phyloP scores from a whole-genome alignment of 306 rosid genomes.

The Acacia crassicarpa region DNA sequence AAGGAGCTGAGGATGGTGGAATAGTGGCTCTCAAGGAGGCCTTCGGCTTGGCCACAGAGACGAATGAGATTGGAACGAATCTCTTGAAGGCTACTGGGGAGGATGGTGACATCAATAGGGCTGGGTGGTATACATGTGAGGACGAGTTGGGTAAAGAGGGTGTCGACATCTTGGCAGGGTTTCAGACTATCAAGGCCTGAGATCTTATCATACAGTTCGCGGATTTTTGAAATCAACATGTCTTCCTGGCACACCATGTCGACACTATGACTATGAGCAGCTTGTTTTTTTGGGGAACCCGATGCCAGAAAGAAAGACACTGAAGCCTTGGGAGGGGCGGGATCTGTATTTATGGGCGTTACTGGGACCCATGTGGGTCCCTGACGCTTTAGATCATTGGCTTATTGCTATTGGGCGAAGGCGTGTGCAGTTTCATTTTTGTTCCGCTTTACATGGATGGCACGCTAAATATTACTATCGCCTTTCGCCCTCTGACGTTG shows the following conservation, averaged over 20 bases:
- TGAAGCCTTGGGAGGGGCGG: background rate
- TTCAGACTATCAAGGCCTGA: constrained; percentile 62
- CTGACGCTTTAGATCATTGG: background rate
- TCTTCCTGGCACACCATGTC: constrained; percentile 83
- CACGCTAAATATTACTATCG: background rate
- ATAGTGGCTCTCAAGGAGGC: constrained; percentile 64
- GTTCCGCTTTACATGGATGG: background rate
- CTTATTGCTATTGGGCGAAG: background rate
- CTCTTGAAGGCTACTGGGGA: constrained; percentile 45
- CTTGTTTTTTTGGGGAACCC: background rate
- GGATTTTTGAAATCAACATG: constrained; percentile 44
- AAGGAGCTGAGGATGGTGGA: constrained; percentile 50
- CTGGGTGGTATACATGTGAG: constrained; percentile 77
- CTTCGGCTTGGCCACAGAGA: constrained; percentile 84
- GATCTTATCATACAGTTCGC: constrained; percentile 59
- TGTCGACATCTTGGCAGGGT: constrained; percentile 86
- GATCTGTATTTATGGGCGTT: constrained; percentile 40
- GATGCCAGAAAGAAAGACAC: background rate
- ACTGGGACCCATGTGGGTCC: constrained; percentile 34
- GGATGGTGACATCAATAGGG: constrained; percentile 61
- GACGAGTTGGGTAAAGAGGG: constrained; percentile 73
- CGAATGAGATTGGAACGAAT: constrained; percentile 61
- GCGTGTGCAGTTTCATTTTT: background rate
- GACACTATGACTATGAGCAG: constrained; percentile 41
- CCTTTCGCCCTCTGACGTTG: no score